Conservation (phyloP, 2,329 filamentous ascomycete species). For the Coniella vitis region DNA sequence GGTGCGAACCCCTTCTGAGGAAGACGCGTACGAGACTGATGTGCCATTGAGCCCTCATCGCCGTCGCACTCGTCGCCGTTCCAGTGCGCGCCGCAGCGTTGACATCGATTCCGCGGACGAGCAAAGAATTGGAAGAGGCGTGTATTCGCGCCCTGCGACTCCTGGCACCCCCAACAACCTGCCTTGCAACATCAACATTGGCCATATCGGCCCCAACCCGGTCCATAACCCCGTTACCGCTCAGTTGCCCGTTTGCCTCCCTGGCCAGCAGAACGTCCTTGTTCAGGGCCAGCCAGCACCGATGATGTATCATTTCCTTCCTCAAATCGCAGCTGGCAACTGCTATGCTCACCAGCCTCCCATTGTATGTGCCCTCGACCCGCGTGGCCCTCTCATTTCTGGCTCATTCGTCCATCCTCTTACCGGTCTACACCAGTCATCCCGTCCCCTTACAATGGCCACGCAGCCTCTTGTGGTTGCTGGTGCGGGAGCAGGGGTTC, state of each 20-base stretch:
- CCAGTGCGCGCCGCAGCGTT: not conserved
- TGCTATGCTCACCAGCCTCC: conserved; percentile 4
- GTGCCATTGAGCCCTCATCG: not conserved
- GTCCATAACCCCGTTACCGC: conserved; percentile 16
- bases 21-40: conserved; percentile 1
- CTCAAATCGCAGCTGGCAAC: conserved; percentile 39
- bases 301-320: conserved; percentile 48
- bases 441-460: conserved; percentile 6
- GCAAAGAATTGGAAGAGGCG: too few relatives aligned
- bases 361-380: conserved; percentile 15
- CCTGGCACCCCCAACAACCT: not conserved
- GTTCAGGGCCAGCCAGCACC: conserved; percentile 48
- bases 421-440: conserved; percentile 14
- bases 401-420: conserved; percentile 20
- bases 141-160: too few relatives aligned
- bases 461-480: conserved; percentile 12
- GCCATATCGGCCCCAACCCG: conserved; percentile 15
- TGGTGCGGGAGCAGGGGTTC: conserved; percentile 6
- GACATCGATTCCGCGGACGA: not conserved
- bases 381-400: conserved; percentile 25
- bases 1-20: conserved; percentile 9
- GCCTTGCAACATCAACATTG: conserved; percentile 6
- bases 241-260: not conserved
- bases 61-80: not conserved
- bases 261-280: conserved; percentile 45